Base-by-base conservation (phyloP, 495 filamentous ascomycete genomes). In the Tuber melanosporum region DNA sequence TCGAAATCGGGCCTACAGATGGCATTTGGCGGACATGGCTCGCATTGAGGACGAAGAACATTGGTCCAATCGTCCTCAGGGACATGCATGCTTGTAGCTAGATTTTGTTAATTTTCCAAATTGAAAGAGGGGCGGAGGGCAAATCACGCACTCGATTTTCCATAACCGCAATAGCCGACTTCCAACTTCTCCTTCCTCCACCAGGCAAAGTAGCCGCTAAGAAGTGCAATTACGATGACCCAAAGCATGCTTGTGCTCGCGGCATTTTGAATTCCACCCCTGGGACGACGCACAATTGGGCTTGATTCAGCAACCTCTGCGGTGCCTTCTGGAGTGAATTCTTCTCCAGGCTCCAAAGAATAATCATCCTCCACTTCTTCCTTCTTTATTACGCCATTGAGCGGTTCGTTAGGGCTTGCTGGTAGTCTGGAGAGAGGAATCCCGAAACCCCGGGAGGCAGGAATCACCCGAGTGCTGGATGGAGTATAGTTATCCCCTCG, bases 141-240 rank as follows among this genome's bases (percentile, higher is more conserved):
- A 76, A 83, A 43, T 88, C 89, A 49, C 89, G 86, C 14, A 66
- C 57, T 66, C 14, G 26, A 66, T 76, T 90, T 88, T 26, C 94
- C 95, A 78, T 95, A 89, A 39, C 94, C 95, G 84, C 95, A 99
- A 84, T 95, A 99, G 42, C 95, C 95, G 66, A 97, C 93, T 52
- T 93, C 93, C 19, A 96, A 85, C 87, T 98, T 98, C 84, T 99
- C 96, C 76, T 94, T 92, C 72, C 96, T 88, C 88, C 93, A 98
- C 89, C 94, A 95, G 57, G 88, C 87, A 41, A 87, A 92, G 77
- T 95, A 94, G 7, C 92, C 90, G 41, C 87, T 87, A 42, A 96
- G 78, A 7, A 96, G 84, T 0, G 90, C 89, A 0, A 91, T 77
- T 20, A 92, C 78, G 8, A 96, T 87, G 19, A 92, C 85, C 86